Percentiles rank a stretch among this genome's conserved stretches.
These are phyloP conservation scores for Tillandsia leiboldiana DNA, from an alignment of 176 grass and related monocot species.

Conservation along the genomic window DNA sequence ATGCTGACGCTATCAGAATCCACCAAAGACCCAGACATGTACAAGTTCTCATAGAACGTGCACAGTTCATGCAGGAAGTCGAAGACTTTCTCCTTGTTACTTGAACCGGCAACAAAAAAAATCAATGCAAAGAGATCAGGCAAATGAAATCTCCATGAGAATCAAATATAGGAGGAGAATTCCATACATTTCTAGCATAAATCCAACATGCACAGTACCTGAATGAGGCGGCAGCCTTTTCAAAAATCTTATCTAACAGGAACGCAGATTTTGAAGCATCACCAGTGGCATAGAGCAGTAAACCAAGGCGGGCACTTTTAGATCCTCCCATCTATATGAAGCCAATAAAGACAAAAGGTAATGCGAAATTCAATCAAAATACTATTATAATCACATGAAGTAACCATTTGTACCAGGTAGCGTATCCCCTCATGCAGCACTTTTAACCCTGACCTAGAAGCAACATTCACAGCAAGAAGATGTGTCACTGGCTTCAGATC, in stretches of 20 bases:
- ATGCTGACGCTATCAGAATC: slow-evolving; percentile 33
- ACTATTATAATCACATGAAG: slow-evolving; percentile 5
- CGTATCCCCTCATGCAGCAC: slow-evolving; percentile 66
- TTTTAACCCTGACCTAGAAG: slow-evolving; percentile 58
- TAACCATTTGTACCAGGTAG: slow-evolving; percentile 60
- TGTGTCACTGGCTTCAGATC: slow-evolving; percentile 79
- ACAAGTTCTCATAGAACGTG: slow-evolving; percentile 64
- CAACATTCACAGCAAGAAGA: slow-evolving; percentile 77
- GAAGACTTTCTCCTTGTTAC: slow-evolving; percentile 64
- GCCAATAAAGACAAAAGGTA: slow-evolving; percentile 19
- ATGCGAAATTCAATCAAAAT: slow-evolving; percentile 3
- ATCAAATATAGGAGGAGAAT: neutral
- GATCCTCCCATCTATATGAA: slow-evolving; percentile 50
- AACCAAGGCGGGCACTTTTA: slow-evolving; percentile 70
- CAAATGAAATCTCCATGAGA: too few species aligned
- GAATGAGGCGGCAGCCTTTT: slow-evolving; percentile 63
- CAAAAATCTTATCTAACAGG: slow-evolving; percentile 65
- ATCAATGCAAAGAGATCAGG: neutral
- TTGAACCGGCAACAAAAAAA: slow-evolving; percentile 28
- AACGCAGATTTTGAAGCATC: slow-evolving; percentile 36
- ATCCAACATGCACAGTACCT: slow-evolving; percentile 37
- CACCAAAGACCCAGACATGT: slow-evolving; percentile 27
- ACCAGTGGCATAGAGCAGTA: slow-evolving; percentile 49
- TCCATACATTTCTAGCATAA: neutral
- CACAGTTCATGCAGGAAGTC: slow-evolving; percentile 66